Evolutionary conservation across 2,329 filamentous ascomycete species (phyloP), one percentile per base, ranked within the genome.

Genomic region (Sarocladiaceae sp.): DNA sequence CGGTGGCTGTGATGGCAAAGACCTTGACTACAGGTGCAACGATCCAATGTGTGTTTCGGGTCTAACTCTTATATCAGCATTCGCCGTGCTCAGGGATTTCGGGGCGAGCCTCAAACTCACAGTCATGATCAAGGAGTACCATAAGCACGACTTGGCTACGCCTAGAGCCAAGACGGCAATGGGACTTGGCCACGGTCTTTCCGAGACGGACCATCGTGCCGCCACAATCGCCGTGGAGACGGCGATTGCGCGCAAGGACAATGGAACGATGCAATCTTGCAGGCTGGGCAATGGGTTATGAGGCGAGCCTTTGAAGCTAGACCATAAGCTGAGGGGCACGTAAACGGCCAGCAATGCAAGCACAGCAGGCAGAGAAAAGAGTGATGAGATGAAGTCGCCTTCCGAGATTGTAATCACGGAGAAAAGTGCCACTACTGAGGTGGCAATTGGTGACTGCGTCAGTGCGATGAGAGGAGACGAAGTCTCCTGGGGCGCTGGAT

Each of bases 101-200:
- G 19, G n/a, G 9, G 23, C 18, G 4, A 4, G 7, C 1, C n/a
- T n/a, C n/a, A n/a, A n/a, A 51, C 60, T 4, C 50, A 69, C 64
- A 6, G 55, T 49, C 33, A 57, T 54, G 3, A 61, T 55, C 0
- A 50, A 52, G 21, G 61, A 67, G 44, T 56, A 63, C 65, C 66
- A 70, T 2, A 56, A 51, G 0, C 53, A 45, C 0, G 59, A 58
- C 18, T 68, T 69, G 0, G 50, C 35, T 0, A 57, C 18, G 0
- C 58, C 63, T 2, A 63, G 31, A 0, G 49, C 12, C 1, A 65
- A 6, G 0, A 50, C 49, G 1, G 49, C 27, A 2, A 47, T 26
- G 9, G 56, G 4, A 0, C 50, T 33, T 3, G 44, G 49, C 3
- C 44, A 47, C 1, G 53, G 52, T 2, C 58, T 48, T 0, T 60